Evolutionary conservation across 768 basidiomycete genomes (phyloP), one percentile per base, ranked within the genome.

Genomic region (Inosperma sp.): DNA sequence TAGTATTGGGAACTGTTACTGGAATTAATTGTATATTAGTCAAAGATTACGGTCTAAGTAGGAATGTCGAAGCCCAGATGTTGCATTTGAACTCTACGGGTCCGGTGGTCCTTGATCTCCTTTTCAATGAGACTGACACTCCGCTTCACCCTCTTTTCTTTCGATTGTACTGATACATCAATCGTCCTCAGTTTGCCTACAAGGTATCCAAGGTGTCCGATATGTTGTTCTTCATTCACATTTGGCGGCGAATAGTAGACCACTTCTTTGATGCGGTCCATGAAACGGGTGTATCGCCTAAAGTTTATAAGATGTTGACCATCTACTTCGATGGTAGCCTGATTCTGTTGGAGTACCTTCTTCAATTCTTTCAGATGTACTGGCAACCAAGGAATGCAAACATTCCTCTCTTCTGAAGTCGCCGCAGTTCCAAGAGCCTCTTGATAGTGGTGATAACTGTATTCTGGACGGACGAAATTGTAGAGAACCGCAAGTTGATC

Each of bases 341-440:
- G 65, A 49, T 68, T 59, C 31, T 59, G 52, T 37, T 65, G 58
- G 4, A 75, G 64, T 13, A 69, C 62, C 8, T 57, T 57, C 37
- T 65, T 52, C 3, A 73, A 57, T 31, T 73, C 69, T 22, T 65
- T 69, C 14, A 74, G 57, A 51, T 76, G 73, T 17, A 72, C 64
- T 29, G 70, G 72, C 49, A 76, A 62, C 74, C 73, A 76, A 4
- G 75, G 75, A 31, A 76, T 61, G 49, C 69, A 70, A 2, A 40
- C 53, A 45, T 63, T 56, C 14, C 46, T 54, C 41, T 65, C 54
- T 29, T 62, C 51, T 6, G 61, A 43, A 23, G 60, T 62, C 1
- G 46, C 41, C 4, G 58, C 50, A 27, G 65, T 58, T 36, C 61
- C 54, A 23, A 76, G 57, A 8, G 64, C 66, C 42, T 65, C 58